These are phyloP conservation scores for Hypsizygus ulmarius DNA, from an alignment of 1,284 basidiomycete genomes.

Conservation along the genomic window DNA sequence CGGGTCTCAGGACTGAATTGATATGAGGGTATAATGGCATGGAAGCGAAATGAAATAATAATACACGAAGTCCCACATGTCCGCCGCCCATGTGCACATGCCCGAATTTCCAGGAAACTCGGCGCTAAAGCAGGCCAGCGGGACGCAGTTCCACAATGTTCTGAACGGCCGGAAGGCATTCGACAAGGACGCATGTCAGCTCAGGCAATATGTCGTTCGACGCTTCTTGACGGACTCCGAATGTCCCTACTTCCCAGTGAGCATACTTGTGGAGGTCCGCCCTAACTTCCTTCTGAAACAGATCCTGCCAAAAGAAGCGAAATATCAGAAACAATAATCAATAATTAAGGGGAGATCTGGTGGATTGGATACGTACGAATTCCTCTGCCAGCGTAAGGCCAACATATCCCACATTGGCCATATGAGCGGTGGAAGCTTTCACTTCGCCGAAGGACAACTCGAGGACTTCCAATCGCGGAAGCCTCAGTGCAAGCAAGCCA, in stretches of 20 bases:
- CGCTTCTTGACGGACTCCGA: constrained; percentile 8
- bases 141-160: constrained; percentile 3
- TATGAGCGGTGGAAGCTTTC: constrained; percentile 3
- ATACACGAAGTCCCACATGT: too few species aligned
- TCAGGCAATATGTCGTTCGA: neutral
- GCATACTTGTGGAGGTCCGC: constrained; percentile 5
- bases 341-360: neutral
- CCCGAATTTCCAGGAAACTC: too few species aligned
- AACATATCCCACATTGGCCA: neutral
- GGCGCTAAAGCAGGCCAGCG: neutral
- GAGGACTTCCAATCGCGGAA: constrained; percentile 24
- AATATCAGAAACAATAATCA: neutral
- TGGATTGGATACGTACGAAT: constrained; percentile 10
- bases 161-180: constrained; percentile 15
- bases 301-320: constrained; percentile 1
- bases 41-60: too few species aligned
- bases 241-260: constrained; percentile 10
- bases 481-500: constrained; percentile 25
- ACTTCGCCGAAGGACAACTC: constrained; percentile 17
- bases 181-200: constrained; percentile 5
- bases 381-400: constrained; percentile 4
- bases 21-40: too few species aligned
- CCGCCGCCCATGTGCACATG: too few species aligned
- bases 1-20: too few species aligned
- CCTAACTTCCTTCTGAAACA: constrained; percentile 11